phyloP scores from a whole-genome alignment of 2,329 filamentous ascomycete species.

The Coniochaeta sp. region DNA sequence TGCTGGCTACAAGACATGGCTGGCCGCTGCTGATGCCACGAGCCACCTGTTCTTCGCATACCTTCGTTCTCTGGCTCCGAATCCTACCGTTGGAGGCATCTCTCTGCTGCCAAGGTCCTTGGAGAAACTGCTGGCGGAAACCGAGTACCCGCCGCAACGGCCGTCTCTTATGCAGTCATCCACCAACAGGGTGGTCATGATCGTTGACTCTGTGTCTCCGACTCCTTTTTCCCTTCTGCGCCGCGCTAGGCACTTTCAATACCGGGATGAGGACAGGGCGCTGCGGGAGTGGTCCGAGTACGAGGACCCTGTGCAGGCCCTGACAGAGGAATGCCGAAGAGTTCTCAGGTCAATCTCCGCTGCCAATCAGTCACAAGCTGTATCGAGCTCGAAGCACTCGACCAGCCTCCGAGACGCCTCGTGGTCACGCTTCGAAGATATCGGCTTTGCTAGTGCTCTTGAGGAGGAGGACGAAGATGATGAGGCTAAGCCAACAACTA shows the following conservation, averaged over 20 bases:
- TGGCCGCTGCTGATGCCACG: constrained; percentile 82
- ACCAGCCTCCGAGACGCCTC: constrained; percentile 76
- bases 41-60: constrained; percentile 98
- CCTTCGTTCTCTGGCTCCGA: constrained; percentile 81
- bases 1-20: constrained; percentile 85
- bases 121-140: constrained; percentile 83
- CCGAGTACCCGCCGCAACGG: constrained; percentile 83
- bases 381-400: constrained; percentile 62
- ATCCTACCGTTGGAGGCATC: constrained; percentile 69
- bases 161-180: constrained; percentile 70
- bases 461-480: constrained; percentile 66
- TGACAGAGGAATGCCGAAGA: constrained; percentile 90
- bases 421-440: constrained; percentile 94
- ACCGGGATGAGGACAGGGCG: constrained; percentile 80
- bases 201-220: constrained; percentile 89
- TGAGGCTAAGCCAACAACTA: constrained; percentile 33
- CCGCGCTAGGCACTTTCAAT: constrained; percentile 90
- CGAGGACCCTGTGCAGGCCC: constrained; percentile 77
- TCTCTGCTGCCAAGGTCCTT: constrained; percentile 83
- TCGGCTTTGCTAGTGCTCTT: constrained; percentile 75
- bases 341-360: constrained; percentile 85
- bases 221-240: constrained; percentile 88
- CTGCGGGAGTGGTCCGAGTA: constrained; percentile 81
- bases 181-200: constrained; percentile 91
- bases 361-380: constrained; percentile 72